These are phyloP conservation scores for Boletus tylopilopsis DNA, from an alignment of 768 basidiomycete species.

Conservation along the genomic window DNA sequence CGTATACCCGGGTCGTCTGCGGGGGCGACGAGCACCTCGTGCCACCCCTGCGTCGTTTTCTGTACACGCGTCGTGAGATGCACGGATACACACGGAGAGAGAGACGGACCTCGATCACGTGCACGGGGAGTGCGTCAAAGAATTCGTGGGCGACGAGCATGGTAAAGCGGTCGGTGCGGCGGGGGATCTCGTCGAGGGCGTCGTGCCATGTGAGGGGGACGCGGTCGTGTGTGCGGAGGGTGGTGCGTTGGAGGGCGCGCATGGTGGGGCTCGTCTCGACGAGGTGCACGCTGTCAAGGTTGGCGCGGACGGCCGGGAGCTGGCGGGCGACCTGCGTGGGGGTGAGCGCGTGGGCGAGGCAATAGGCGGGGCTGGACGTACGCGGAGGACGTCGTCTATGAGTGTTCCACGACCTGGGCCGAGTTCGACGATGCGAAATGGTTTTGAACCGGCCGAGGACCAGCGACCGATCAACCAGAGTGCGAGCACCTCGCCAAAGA, in stretches of 20 bases:
- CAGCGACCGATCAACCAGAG: slow-evolving; percentile 86
- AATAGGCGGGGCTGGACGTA: slow-evolving; percentile 29
- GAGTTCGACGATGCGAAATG: slow-evolving; percentile 79
- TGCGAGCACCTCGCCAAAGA: slow-evolving; percentile 94
- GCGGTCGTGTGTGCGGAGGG: slow-evolving; percentile 36
- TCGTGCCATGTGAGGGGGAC: slow-evolving; percentile 67
- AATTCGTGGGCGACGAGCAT: slow-evolving; percentile 95
- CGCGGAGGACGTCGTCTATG: slow-evolving; percentile 84
- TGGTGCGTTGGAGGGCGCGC: slow-evolving; percentile 56
- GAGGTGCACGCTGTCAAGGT: slow-evolving; percentile 57
- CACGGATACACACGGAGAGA: neutral
- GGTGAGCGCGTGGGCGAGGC: neutral
- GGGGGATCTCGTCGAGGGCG: slow-evolving; percentile 62
- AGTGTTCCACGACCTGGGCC: slow-evolving; percentile 94
- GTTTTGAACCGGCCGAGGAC: slow-evolving; percentile 47
- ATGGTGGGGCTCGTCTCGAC: slow-evolving; percentile 78
- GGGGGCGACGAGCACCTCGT: slow-evolving; percentile 72
- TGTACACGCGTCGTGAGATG: slow-evolving; percentile 23
- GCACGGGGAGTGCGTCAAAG: slow-evolving; percentile 94
- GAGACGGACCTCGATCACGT: slow-evolving; percentile 71
- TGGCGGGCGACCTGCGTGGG: slow-evolving; percentile 46
- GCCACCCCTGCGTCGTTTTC: slow-evolving; percentile 80
- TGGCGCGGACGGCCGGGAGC: slow-evolving; percentile 35
- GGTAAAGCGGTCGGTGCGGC: slow-evolving; percentile 55
- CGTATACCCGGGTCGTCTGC: slow-evolving; percentile 37